Percentiles rank a stretch among this genome's conserved stretches.
Evolutionary conservation across 2,329 filamentous ascomycete genomes (phyloP).

Genomic region (Pestalotiopsis sp.): DNA sequence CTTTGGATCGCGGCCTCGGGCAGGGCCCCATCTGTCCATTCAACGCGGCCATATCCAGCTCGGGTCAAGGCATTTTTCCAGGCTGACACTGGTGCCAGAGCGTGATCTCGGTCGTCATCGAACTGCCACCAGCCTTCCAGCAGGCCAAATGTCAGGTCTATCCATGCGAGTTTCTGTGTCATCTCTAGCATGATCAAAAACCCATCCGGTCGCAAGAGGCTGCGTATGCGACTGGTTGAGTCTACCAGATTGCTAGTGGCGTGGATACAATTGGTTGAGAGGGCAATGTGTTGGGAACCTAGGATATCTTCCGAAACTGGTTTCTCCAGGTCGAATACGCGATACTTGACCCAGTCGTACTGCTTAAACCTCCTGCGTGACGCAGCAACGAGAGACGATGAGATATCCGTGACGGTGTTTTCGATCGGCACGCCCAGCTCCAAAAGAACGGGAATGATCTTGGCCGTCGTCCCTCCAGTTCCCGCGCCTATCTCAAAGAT

Average conservation of each 20-base stretch:
- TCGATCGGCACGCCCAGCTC: too few relatives aligned
- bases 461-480: too few relatives aligned
- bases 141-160: conserved; percentile 39
- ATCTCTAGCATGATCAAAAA: conserved; percentile 38
- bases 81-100: conserved; percentile 17
- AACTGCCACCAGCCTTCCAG: conserved; percentile 43
- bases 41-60: conserved; percentile 30
- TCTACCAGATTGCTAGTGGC: conserved; percentile 29
- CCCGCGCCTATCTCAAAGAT: conserved; percentile 33
- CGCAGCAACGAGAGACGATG: conserved; percentile 29
- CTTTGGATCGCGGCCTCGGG: conserved; percentile 29
- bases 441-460: too few relatives aligned
- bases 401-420: too few relatives aligned
- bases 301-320: conserved; percentile 14
- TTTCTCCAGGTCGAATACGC: conserved; percentile 10
- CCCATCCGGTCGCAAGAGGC: conserved; percentile 34
- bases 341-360: conserved; percentile 29
- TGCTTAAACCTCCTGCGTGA: conserved; percentile 30
- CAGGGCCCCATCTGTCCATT: conserved; percentile 31
- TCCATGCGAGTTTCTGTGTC: conserved; percentile 30
- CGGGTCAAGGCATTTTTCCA: conserved; percentile 29
- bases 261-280: conserved; percentile 37
- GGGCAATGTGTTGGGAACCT: conserved; percentile 31
- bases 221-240: conserved; percentile 26
- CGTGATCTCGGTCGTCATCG: conserved; percentile 32